Conservation (phyloP, 345 rosid species). For the Pugionium dolabratum region DNA sequence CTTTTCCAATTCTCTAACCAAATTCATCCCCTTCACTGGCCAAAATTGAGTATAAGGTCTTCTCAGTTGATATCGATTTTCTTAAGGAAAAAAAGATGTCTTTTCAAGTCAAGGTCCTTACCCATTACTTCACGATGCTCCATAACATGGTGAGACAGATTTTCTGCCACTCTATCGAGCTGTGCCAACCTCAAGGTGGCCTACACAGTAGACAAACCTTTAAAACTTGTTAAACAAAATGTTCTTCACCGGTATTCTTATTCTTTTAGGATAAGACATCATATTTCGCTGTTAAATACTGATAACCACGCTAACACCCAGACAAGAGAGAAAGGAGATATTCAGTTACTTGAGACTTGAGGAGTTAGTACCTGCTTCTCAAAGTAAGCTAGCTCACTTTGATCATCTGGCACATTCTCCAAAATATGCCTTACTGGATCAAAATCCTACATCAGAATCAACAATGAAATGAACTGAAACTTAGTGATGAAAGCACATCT, state of each 20-base stretch:
- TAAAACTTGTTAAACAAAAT: neutral
- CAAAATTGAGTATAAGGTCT: conserved; percentile 46
- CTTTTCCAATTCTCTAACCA: conserved; percentile 95
- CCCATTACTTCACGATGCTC: conserved; percentile 99
- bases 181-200: conserved; percentile 87
- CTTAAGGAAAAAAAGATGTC: neutral
- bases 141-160: conserved; percentile 79
- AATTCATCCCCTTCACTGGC: conserved; percentile 99
- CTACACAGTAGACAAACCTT: conserved; percentile 46
- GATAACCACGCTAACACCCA: neutral
- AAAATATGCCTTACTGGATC: conserved; percentile 83
- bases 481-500: neutral
- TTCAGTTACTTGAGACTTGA: neutral
- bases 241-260: neutral
- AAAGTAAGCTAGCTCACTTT: conserved; percentile 64
- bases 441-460: conserved; percentile 62
- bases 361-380: conserved; percentile 73
- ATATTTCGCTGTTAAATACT: neutral
- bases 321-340: neutral
- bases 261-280: neutral
- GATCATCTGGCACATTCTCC: conserved; percentile 75
- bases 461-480: neutral
- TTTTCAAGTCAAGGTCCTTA: conserved; percentile 40
- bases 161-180: conserved; percentile 82
- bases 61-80: neutral